Conservation (phyloP, 495 filamentous ascomycete genomes). For the Aspergillus diversus region DNA sequence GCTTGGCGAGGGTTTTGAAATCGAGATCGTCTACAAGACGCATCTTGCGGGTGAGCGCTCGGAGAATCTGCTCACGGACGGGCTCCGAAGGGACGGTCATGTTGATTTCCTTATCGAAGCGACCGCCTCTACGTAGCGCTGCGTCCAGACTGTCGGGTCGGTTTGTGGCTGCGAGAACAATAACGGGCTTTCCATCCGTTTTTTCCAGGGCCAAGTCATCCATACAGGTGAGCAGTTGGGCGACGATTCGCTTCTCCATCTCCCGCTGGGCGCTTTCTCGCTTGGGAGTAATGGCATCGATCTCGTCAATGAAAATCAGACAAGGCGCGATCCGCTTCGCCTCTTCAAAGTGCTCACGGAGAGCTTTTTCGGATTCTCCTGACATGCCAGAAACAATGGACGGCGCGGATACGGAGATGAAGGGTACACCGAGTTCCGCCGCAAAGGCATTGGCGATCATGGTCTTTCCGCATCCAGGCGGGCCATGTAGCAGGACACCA, state of each 20-base stretch:
- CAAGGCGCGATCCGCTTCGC: constrained; percentile 87
- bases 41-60: constrained; percentile 73
- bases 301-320: constrained; percentile 94
- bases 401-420: constrained; percentile 86
- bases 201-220: constrained; percentile 80
- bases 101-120: constrained; percentile 93
- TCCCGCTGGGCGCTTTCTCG: constrained; percentile 92
- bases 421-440: constrained; percentile 80
- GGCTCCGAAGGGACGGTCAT: constrained; percentile 90
- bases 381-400: constrained; percentile 94
- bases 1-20: constrained; percentile 78
- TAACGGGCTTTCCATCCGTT: constrained; percentile 85
- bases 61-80: constrained; percentile 82
- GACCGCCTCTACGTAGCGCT: constrained; percentile 79
- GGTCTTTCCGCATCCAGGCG: constrained; percentile 94
- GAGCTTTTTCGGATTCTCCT: constrained; percentile 92
- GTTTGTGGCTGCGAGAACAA: constrained; percentile 93
- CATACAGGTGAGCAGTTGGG: constrained; percentile 89
- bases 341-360: constrained; percentile 88
- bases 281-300: constrained; percentile 94
- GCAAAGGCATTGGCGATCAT: constrained; percentile 92
- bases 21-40: constrained; percentile 72
- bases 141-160: constrained; percentile 89
- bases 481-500: constrained; percentile 90
- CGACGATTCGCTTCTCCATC: constrained; percentile 96